Base-by-base conservation (phyloP, 768 basidiomycete genomes). In the Serendipita indica region DNA sequence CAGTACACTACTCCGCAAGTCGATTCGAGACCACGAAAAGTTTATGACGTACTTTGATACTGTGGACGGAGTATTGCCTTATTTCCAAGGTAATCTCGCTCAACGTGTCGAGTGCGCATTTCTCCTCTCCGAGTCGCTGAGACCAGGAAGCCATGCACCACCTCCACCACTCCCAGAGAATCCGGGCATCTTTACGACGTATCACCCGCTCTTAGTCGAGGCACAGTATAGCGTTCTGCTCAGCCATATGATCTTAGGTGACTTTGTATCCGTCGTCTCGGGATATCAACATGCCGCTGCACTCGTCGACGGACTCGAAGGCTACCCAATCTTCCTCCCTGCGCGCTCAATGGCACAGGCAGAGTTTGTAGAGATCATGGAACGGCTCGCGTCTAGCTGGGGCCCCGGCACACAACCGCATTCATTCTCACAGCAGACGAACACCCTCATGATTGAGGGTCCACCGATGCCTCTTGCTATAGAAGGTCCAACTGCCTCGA, bases 281-380 rank as follows among this genome's bases (percentile, higher is more conserved):
- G 76, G 79, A 0, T 90, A 91, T 64, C 71, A 78, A 30, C 80
- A 77, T 58, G 76, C 83, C 1, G 82, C 86, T 0, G 70, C 76
- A 12, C 71, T 89, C 25, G 80, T 91, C 5, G 86, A 91, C 60
- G 83, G 84, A 1, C 75, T 91, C 37, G 90, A 91, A 67, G 89
- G 89, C 0, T 90, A 88, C 69, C 90, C 90, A 5, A 76, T 93
- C 46, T 93, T 93, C 69, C 72, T 89, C 0, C 86, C 88, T 6
- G 86, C 90, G 13, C 75, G 90, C 32, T 89, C 87, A 12, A 88
- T 91, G 84, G 82, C 84, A 0, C 90, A 93, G 65, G 88, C 88
- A 7, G 89, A 92, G 70, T 91, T 90, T 63, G 73, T 89, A 60
- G 90, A 93, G 69, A 75, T 88, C 5, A 73, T 91, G 59, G 89